phyloP scores from a whole-genome alignment of 345 rosid species.

The Punica granatum region DNA sequence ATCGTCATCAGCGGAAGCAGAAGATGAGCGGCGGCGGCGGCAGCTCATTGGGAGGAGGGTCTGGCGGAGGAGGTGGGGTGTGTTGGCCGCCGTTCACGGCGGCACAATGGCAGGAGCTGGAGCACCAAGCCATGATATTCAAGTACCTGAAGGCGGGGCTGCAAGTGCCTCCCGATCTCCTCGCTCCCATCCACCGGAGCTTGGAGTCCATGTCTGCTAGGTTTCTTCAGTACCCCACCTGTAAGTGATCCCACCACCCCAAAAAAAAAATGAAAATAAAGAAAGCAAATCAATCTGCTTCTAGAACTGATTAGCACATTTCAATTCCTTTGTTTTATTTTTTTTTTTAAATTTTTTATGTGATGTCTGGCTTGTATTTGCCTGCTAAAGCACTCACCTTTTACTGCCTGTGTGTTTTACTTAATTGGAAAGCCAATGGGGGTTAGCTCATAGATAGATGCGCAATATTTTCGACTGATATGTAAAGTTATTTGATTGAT shows the following conservation, averaged over 20 bases:
- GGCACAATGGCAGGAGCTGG: conserved; percentile 79
- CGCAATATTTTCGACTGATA: too few species aligned
- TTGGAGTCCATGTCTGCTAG: conserved; percentile 21
- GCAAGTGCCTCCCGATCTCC: conserved; percentile 65
- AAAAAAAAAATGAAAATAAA: too few species aligned
- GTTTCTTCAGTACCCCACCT: conserved; percentile 29
- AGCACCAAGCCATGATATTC: conserved; percentile 83
- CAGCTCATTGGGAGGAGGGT: conserved; percentile 7
- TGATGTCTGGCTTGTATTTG: neutral
- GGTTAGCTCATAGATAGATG: too few species aligned
- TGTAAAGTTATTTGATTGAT: neutral
- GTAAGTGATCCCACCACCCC: conserved; percentile 22
- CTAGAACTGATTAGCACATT: conserved; percentile 1
- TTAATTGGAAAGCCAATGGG: too few species aligned
- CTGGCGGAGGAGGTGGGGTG: neutral
- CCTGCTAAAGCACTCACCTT: neutral
- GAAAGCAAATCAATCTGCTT: too few species aligned
- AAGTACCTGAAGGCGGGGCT: conserved; percentile 69
- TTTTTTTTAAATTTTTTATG: neutral
- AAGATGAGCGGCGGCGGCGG: conserved; percentile 22
- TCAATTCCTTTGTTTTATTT: neutral
- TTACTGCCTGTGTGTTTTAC: too few species aligned
- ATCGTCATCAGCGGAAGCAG: neutral
- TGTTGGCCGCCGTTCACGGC: conserved; percentile 33
- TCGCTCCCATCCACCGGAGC: conserved; percentile 49